These are phyloP conservation scores for Cladosporium phlei DNA, from an alignment of 2,329 filamentous ascomycete species.

Conservation along the genomic window DNA sequence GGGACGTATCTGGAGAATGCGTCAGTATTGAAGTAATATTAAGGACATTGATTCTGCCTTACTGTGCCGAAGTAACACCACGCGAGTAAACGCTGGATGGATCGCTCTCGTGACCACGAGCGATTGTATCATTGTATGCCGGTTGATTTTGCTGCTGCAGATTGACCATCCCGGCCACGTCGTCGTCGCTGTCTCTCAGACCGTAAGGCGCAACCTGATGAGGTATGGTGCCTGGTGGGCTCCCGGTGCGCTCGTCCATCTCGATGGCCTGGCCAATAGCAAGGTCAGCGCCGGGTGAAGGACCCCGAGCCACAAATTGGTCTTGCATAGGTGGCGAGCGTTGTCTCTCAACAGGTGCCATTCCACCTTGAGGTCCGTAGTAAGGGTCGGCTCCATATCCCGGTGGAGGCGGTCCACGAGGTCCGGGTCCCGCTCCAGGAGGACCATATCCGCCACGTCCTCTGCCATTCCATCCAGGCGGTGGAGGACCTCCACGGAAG, in stretches of 20 bases:
- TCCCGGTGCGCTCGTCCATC: constrained; percentile 68
- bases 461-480: constrained; percentile 29
- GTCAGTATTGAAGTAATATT: constrained; percentile 13
- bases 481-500: constrained; percentile 37
- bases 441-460: constrained; percentile 44
- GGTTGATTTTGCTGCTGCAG: constrained; percentile 59
- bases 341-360: constrained; percentile 1
- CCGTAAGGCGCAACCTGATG: constrained; percentile 32
- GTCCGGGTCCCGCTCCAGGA: constrained; percentile 6
- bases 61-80: constrained; percentile 72
- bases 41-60: constrained; percentile 38
- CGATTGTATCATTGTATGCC: constrained; percentile 61
- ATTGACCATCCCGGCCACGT: constrained; percentile 69
- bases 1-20: constrained; percentile 39
- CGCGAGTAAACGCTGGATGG: constrained; percentile 41
- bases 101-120: constrained; percentile 64
- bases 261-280: constrained; percentile 66
- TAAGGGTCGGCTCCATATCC: constrained; percentile 26
- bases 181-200: constrained; percentile 59
- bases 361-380: constrained; percentile 15
- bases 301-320: constrained; percentile 20
- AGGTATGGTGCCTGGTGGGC: constrained; percentile 36
- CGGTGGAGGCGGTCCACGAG: constrained; percentile 25
- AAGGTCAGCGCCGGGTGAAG: constrained; percentile 16
- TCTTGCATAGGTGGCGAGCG: constrained; percentile 31